These are phyloP conservation scores for Orbilia blumenaviensis DNA, from an alignment of 2,329 filamentous ascomycete genomes.

Conservation along the genomic window DNA sequence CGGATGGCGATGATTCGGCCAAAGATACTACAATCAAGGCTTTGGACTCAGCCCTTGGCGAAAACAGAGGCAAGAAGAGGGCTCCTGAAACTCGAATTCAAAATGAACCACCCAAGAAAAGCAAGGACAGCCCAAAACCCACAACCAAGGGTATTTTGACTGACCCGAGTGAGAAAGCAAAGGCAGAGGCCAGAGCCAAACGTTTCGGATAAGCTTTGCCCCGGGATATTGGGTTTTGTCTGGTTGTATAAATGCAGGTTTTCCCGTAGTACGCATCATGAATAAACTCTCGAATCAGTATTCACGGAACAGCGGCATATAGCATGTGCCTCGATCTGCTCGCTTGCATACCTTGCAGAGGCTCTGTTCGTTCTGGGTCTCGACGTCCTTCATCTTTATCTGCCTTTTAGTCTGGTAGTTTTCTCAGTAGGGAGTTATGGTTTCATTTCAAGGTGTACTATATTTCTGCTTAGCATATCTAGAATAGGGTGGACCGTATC, in stretches of 20 bases:
- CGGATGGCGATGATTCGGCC: constrained; percentile 10
- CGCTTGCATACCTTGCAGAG: not conserved
- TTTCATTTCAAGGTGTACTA: constrained; percentile 29
- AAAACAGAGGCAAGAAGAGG: constrained; percentile 50
- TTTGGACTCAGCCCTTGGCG: constrained; percentile 47
- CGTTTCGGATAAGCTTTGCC: constrained; percentile 22
- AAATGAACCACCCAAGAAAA: constrained; percentile 44
- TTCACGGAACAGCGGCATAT: not conserved
- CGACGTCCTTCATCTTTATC: not conserved
- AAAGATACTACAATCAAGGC: constrained; percentile 30
- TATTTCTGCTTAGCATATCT: constrained; percentile 32
- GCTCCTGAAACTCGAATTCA: constrained; percentile 40
- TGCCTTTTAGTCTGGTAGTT: constrained; percentile 11
- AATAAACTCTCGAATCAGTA: not conserved
- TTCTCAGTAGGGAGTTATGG: constrained; percentile 31
- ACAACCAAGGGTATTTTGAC: constrained; percentile 19
- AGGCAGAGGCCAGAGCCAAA: constrained; percentile 51
- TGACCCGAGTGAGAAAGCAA: constrained; percentile 51
- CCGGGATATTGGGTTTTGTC: not conserved
- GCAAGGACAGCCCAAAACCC: constrained; percentile 41
- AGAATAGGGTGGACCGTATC: not conserved
- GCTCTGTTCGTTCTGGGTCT: not conserved
- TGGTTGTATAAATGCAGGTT: not conserved
- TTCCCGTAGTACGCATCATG: too few relatives aligned
- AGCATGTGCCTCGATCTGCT: not conserved